phyloP scores from a whole-genome alignment of 495 filamentous ascomycete genomes.

The Terfezia claveryi region DNA sequence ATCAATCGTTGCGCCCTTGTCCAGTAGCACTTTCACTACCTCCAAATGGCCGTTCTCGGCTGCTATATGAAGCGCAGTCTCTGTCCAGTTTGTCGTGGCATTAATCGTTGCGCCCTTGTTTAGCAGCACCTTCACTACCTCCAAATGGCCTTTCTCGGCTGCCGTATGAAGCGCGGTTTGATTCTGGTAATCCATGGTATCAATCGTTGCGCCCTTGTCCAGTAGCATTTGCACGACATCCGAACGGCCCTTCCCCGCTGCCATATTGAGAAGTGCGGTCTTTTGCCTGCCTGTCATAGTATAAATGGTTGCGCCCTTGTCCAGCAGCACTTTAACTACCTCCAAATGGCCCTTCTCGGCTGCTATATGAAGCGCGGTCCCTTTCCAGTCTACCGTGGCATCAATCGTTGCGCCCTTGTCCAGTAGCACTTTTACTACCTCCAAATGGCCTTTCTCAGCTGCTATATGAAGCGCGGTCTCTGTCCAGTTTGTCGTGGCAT shows the following conservation, averaged over 20 bases:
- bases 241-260: neutral
- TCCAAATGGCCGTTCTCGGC: conserved; percentile 5
- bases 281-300: too few species aligned
- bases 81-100: too few species aligned
- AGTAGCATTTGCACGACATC: conserved; percentile 4
- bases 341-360: conserved; percentile 2
- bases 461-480: too few species aligned
- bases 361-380: too few species aligned
- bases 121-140: conserved; percentile 10
- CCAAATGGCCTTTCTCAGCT: neutral
- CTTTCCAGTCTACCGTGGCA: too few species aligned
- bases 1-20: conserved; percentile 7
- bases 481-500: neutral
- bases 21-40: conserved; percentile 9
- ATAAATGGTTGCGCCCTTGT: neutral
- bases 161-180: neutral
- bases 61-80: neutral
- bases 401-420: too few species aligned
- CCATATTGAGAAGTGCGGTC: too few species aligned
- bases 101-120: conserved; percentile 1
- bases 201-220: conserved; percentile 7
- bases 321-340: neutral
- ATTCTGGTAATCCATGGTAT: too few species aligned
- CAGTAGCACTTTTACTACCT: neutral
- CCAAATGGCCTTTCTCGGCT: conserved; percentile 4